Evolutionary conservation across 2,329 filamentous ascomycete genomes (phyloP), one percentile per base, ranked within the genome.

Genomic region (Aspergillus alliaceus): DNA sequence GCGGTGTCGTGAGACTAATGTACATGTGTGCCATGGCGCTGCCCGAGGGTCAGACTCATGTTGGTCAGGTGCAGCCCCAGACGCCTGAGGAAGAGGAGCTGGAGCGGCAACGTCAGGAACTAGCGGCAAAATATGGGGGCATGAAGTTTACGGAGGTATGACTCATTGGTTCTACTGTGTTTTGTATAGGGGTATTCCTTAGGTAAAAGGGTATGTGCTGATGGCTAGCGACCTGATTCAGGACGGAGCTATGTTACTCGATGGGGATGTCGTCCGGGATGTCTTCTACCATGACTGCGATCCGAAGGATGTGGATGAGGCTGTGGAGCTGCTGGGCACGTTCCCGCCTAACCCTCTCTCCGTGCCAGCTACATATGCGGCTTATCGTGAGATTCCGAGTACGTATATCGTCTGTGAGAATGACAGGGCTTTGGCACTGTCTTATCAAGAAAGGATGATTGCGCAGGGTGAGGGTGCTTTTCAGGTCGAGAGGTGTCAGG

Each of bases 391-490:
- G 34, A 69, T 71, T 20, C 66, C 68, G 1, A 67, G 67, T 53
- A 69, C 65, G 6, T 71, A 70, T 44, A 69, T 71, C 32, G 59
- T 70, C 25, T 69, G 66, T 42, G 60, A 66, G 44, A 70, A 71
- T 27, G 68, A 71, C 46, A 44, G 32, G 22, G 67, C 68, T 4
- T 58, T 71, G 42, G 51, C 59, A 8, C 42, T 57, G 3, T 59
- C 52, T 1, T 52, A 62, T 1, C 68, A 71, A 42, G 60, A 65
- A 12, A 55, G 67, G n/a, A 70, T 71, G 54, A 62, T 71, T 39
- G 68, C 67, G 1, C 66, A 69, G 49, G 63, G 59, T 1, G 55
- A 64, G 1, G 68, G 64, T 14, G 61, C 49, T 6, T 66, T 71
- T 18, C 31, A 66, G 6, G 68, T 71, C 18, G 68, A 69, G 35